Evolutionary conservation across 495 filamentous ascomycete species (phyloP), one percentile per base, ranked within the genome.

Genomic region (Polyplosphaeria fusca): DNA sequence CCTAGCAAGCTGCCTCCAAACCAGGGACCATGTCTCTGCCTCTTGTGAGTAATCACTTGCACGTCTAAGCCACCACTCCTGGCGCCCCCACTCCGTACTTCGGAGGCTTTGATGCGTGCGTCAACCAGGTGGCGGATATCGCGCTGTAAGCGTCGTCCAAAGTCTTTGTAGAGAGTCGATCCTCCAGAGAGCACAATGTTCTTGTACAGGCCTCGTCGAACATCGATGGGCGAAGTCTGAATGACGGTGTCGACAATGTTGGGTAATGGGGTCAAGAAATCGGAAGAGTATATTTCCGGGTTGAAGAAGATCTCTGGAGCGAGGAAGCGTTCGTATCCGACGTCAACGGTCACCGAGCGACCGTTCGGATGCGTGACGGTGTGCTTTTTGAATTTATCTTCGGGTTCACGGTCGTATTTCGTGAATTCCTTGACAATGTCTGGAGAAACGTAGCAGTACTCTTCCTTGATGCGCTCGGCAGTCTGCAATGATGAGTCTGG

Each of bases 241-340:
- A 98, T 98, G 55, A 97, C 93, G 46, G 86, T 86, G 68, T 98
- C 93, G 42, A 97, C 93, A 37, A 97, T 90, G 43, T 77, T 89
- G 26, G 93, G 93, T 2, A 98, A 79, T 4, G 93, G 93, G 3
- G 93, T 98, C 59, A 97, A 77, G 76, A 97, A 98, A 71, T 98
- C 94, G 54, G 91, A 96, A 26, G 88, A 95, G 77, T 95, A 96
- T 67, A 97, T 97, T 77, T 98, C 93, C 28, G 93, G 93, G 72
- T 97, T 98, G 80, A 98, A 98, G 78, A 97, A 98, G 61, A 98
- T 98, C 72, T 98, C 93, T 39, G 93, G 93, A 2, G 93, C 93
- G 37, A 98, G 80, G 80, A 98, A 98, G 30, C 93, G 89, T 70
- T 98, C 93, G 74, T 98, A 98, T 37, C 93, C 93, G 30, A 98